Percentiles rank a stretch among this genome's conserved stretches.
Evolutionary conservation across 2,329 filamentous ascomycete species (phyloP).

Genomic region (Cephalotrichum gorgonifer): DNA sequence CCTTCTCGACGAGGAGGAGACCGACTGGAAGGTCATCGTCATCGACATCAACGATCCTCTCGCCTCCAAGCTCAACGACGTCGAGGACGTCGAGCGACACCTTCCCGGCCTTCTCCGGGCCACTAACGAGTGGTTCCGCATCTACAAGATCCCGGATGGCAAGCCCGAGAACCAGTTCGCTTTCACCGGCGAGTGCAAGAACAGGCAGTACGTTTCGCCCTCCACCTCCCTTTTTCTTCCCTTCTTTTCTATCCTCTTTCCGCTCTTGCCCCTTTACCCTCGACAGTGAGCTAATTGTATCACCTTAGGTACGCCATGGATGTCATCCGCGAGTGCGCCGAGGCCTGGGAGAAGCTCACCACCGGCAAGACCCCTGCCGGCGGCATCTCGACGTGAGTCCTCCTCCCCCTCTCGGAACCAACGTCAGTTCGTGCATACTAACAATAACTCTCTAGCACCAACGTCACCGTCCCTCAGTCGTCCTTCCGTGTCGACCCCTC

Average conservation of each 20-base stretch:
- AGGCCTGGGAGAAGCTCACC: slow-evolving; percentile 95
- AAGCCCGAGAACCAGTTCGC: slow-evolving; percentile 99
- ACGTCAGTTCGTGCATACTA: slow-evolving; percentile 12
- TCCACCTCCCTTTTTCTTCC: background rate
- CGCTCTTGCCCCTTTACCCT: background rate
- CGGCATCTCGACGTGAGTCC: slow-evolving; percentile 69
- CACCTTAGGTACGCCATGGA: slow-evolving; percentile 72
- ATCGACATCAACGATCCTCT: slow-evolving; percentile 97
- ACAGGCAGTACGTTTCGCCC: slow-evolving; percentile 63
- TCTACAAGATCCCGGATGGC: slow-evolving; percentile 99
- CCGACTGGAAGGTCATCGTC: slow-evolving; percentile 99
- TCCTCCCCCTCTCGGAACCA: slow-evolving; percentile 2
- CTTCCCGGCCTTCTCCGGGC: slow-evolving; percentile 92
- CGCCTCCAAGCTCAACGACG: slow-evolving; percentile 91
- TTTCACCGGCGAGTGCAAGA: slow-evolving; percentile 99
- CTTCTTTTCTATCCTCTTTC: background rate
- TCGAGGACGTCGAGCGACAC: slow-evolving; percentile 98
- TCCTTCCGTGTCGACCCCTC: slow-evolving; percentile 57
- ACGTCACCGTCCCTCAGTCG: slow-evolving; percentile 66
- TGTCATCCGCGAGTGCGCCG: slow-evolving; percentile 87
- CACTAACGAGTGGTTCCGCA: slow-evolving; percentile 99
- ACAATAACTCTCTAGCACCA: slow-evolving; percentile 50
- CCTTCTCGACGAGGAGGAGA: slow-evolving; percentile 98
- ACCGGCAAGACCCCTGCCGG: slow-evolving; percentile 75
- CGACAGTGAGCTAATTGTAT: background rate